Evolutionary conservation across 2,329 filamentous ascomycete genomes (phyloP).

Genomic region (Colletotrichum shisoi): DNA sequence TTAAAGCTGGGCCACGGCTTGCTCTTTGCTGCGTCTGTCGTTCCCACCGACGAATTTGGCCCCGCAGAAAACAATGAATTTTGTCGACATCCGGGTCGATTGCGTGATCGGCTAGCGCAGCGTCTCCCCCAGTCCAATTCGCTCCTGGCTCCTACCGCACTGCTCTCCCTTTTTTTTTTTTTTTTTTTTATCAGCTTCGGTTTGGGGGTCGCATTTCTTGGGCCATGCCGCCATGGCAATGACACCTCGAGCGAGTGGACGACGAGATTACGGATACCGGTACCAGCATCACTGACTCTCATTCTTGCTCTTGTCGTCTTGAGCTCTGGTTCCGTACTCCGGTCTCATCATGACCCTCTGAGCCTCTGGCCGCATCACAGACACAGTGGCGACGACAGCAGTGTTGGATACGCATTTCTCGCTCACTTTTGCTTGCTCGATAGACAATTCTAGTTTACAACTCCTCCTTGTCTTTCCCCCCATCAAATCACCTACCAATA

Average conservation of each 20-base stretch:
- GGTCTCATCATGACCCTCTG: background rate
- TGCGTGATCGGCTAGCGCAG: constrained; percentile 50
- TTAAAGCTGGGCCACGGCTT: constrained; percentile 11
- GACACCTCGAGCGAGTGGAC: background rate
- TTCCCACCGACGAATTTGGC: constrained; percentile 33
- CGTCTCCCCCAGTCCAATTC: constrained; percentile 38
- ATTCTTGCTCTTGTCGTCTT: background rate
- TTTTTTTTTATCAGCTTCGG: background rate
- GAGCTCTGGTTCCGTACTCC: background rate
- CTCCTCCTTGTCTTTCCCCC: background rate
- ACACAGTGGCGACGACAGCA: background rate
- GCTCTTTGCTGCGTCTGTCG: constrained; percentile 12
- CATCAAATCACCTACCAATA: background rate
- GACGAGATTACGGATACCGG: constrained; percentile 3
- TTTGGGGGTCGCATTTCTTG: constrained; percentile 13
- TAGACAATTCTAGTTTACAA: too few relatives aligned
- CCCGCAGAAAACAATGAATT: constrained; percentile 40
- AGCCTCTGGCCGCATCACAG: too few relatives aligned
- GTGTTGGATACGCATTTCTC: background rate
- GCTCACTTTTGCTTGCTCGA: background rate
- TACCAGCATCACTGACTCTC: constrained; percentile 9
- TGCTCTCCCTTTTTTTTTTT: constrained; percentile 8
- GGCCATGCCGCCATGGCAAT: constrained; percentile 1
- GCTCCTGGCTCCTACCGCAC: constrained; percentile 31
- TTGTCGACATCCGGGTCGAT: constrained; percentile 43